Evolutionary conservation across 495 filamentous ascomycete genomes (phyloP), one percentile per base, ranked within the genome.

Genomic region (Aspergillus hancockii): DNA sequence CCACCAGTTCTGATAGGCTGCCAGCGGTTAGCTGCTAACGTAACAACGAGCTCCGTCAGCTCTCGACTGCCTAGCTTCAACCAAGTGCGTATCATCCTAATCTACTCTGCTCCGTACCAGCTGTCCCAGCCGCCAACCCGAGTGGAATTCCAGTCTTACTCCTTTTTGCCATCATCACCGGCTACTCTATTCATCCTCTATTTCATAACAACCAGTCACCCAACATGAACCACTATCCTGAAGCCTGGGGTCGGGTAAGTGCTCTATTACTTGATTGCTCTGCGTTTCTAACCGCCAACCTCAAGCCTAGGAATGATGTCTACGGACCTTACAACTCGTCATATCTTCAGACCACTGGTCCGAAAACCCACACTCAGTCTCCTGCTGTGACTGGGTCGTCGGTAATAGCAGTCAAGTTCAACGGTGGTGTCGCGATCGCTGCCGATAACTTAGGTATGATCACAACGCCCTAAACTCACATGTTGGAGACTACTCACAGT

Each of bases 381-480:
- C 94, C 94, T 62, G 84, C 95, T 57, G 94, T 98, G 50, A 98
- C 94, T 46, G 94, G 94, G 71, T 97, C 94, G 21, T 97, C 93
- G 23, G 95, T 98, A 19, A 73, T 98, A 49, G 94, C 86, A 49
- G 82, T 96, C 53, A 97, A 97, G 79, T 98, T 90, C 79, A 93
- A 91, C 67, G 91, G 93, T 66, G 94, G 94, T 71, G 92, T 98
- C 53, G 93, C 92, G 61, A 92, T 98, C 71, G 94, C 92, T 53
- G 91, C 95, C 60, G 94, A 98, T 76, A 98, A 98, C 77, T 79
- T 98, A 57, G 93, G 93, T 96, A 81, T 49, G 74, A 43, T 43
- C 52, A 31, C 64, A 52, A 47, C 23, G 10, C 45, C n/a, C 14
- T 19, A 43, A 18, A 8, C 14, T 52, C 25, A 16, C 41, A 2